Evolutionary conservation across 495 filamentous ascomycete genomes (phyloP), one percentile per base, ranked within the genome.

Genomic region (Penicillium fimorum): DNA sequence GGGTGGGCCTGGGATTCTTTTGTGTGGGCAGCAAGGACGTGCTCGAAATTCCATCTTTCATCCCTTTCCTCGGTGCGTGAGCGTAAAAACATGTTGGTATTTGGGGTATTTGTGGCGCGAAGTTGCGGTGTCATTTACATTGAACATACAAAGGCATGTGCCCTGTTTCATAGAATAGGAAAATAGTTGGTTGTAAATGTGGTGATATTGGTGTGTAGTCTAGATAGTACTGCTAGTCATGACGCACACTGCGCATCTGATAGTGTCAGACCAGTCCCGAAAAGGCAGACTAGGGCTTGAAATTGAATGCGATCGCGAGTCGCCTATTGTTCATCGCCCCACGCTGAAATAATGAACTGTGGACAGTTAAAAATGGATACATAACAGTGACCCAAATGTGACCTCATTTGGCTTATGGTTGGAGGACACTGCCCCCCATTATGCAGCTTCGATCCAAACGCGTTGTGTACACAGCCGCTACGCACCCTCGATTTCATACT

Each of bases 31-130:
- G 64, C 57, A 67, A 64, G 64, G 64, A 67, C 47, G 47, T n/a
- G 53, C 33, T 44, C 50, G 11, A 55, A 42, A 43, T 54, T 45
- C 41, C 50, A 7, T 41, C 48, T 53, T 47, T 55, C 45, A 67
- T 62, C 62, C 65, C 65, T 67, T 57, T 49, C 35, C 46, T 64
- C 61, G 61, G 64, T 67, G 64, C 64, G 64, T 67, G 64, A 67
- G 41, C 64, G 44, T 64, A 67, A 51, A 25, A 17, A 17, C 25
- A 32, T 47, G 24, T 51, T 8, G 32, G 48, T 45, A 42, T 55
- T 45, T 43, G 5, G 17, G 30, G 53, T 52, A 56, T 61, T 57
- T 17, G 35, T 41, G 32, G 53, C 44, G 37, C 40, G 27, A 43
- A 55, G 18, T 30, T 29, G 42, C 30, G 24, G 33, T 17, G 32